A percentile compares a stretch with the other conserved stretches of the same genome.
Evolutionary conservation across 164 flowering plant genomes (phyloP).

Genomic region (Buxus sempervirens): DNA sequence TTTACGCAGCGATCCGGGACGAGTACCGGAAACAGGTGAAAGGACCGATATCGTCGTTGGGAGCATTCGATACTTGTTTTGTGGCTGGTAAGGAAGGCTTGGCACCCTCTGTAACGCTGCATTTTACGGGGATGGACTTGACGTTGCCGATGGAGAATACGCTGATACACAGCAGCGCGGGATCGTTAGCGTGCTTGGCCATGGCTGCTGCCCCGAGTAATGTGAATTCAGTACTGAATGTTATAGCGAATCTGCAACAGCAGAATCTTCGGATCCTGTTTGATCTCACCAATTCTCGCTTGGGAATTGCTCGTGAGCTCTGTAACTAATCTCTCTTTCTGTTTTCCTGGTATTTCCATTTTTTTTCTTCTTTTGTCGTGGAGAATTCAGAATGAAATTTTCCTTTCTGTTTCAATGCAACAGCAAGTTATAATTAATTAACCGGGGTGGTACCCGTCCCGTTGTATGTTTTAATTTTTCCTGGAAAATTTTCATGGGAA

Average conservation of each 20-base stretch:
- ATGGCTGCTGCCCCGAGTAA: slow-evolving; percentile 82
- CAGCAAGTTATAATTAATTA: too few species aligned
- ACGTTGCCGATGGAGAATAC: slow-evolving; percentile 71
- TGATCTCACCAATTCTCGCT: slow-evolving; percentile 58
- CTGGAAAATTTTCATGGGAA: too few species aligned
- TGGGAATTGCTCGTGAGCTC: slow-evolving; percentile 76
- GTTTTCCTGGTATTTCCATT: background rate
- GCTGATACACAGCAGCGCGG: slow-evolving; percentile 71
- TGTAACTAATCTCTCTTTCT: slow-evolving; percentile 41
- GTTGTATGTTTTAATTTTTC: too few species aligned
- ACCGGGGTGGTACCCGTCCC: too few species aligned
- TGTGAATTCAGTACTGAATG: slow-evolving; percentile 70
- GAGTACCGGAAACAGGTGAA: slow-evolving; percentile 56
- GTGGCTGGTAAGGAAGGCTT: slow-evolving; percentile 30
- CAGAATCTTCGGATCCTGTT: slow-evolving; percentile 77
- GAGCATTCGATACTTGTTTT: slow-evolving; percentile 90
- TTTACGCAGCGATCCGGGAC: slow-evolving; percentile 56
- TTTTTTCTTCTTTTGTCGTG: too few species aligned
- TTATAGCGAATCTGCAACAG: slow-evolving; percentile 87
- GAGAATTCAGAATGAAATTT: too few species aligned
- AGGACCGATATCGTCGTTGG: slow-evolving; percentile 53
- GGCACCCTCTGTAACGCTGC: slow-evolving; percentile 59
- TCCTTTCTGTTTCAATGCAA: too few species aligned
- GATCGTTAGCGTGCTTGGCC: slow-evolving; percentile 68
- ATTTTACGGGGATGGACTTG: slow-evolving; percentile 64